Base-by-base conservation (phyloP, 2,329 filamentous ascomycete genomes). In the Calonectria crousiana region DNA sequence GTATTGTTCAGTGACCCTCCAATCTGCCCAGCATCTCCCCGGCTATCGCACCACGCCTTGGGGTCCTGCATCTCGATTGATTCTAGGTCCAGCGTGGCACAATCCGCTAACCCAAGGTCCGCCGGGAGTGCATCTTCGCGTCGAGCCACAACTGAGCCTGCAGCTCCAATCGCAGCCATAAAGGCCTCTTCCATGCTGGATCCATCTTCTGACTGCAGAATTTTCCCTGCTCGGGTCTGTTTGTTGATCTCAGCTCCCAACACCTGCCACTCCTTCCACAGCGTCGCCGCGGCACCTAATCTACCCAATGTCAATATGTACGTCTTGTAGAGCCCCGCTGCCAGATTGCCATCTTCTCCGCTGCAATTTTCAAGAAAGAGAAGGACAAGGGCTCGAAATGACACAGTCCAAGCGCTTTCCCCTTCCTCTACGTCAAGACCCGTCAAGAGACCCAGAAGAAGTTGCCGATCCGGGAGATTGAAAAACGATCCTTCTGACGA, bases 201-300 rank as follows among this genome's bases (percentile, higher is more conserved):
- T 49, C 62, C 64, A 38, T 68, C 52, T 26, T 47, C 44, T 47
- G 44, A 47, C 44, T 53, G 34, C 36, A 62, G 38, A 51, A 34
- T 53, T 26, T 51, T 58, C 30, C 47, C 36, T 23, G 60, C 71
- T 69, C 36, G 38, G 28, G 41, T 26, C 41, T 68, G 38, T 14
- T 38, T 16, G 26, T 75, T 44, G 38, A 73, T 62, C 23, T 70
- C 70, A 51, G 38, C 11, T 68, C 71, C 26, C 16, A 76, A 76
- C 26, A 71, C 66, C 36, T 71, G 80, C 78, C 81, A 81, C 76
- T 84, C 83, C 60, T 80, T 81, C 79, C 80, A 80, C 18, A 85
- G 74, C 32, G 80, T 83, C 47, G 82, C 75, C 11, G 78, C 72
- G 8, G 83, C 82, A 10, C 84, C 83, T 11, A 85, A 77, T 18